Evolutionary conservation across 345 rosid species (phyloP).

Genomic region (Populus euphratica): DNA sequence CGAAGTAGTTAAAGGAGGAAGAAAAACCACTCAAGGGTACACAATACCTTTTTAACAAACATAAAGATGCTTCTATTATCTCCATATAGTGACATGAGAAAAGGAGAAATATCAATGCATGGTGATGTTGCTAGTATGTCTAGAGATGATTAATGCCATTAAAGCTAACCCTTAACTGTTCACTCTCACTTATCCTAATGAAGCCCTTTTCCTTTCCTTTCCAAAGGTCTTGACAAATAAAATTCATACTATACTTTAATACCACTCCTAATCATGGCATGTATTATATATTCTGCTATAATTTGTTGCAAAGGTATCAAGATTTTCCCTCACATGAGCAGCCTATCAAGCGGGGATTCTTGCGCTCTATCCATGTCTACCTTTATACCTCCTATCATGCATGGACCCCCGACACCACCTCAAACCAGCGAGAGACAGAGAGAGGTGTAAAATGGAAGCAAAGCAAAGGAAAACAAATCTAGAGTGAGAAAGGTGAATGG

Average conservation of each 20-base stretch:
- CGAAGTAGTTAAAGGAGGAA: constrained; percentile 4
- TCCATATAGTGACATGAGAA: neutral
- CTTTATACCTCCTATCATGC: constrained; percentile 45
- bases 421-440: constrained; percentile 3
- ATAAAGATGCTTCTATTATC: neutral
- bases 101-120: neutral
- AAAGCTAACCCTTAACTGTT: neutral
- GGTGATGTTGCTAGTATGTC: constrained; percentile 8
- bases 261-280: constrained; percentile 42
- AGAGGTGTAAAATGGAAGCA: constrained; percentile 58
- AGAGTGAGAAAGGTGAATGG: constrained; percentile 37
- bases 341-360: constrained; percentile 22
- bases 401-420: constrained; percentile 26
- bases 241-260: constrained; percentile 32
- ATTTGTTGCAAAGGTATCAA: constrained; percentile 27
- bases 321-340: constrained; percentile 22
- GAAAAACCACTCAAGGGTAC: neutral
- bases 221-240: constrained; percentile 28
- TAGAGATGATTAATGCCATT: constrained; percentile 6
- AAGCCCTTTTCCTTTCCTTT: constrained; percentile 7
- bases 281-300: constrained; percentile 26
- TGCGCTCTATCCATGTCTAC: constrained; percentile 10
- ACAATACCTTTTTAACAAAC: neutral
- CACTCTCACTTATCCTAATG: neutral
- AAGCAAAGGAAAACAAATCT: constrained; percentile 41